These are phyloP conservation scores for Waitea zeae DNA, from an alignment of 1,284 basidiomycete genomes.

Conservation along the genomic window DNA sequence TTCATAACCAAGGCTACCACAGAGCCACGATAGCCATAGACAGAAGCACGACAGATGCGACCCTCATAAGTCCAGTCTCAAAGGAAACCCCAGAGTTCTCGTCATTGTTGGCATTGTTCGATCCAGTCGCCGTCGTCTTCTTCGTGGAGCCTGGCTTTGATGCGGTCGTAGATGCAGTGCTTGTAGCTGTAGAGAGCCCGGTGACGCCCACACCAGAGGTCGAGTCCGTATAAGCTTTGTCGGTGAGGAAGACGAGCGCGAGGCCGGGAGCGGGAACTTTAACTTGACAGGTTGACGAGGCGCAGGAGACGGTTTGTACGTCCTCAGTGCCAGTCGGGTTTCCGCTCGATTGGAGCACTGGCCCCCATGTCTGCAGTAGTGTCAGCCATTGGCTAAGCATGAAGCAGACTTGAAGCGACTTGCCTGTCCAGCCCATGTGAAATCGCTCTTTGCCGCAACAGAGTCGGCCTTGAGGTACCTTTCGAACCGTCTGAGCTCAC, in stretches of 20 bases:
- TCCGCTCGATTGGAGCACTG: conserved; percentile 24
- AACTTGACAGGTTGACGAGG: conserved; percentile 23
- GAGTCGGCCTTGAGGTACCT: conserved; percentile 21
- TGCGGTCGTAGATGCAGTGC: too few relatives aligned
- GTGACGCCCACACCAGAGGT: too few relatives aligned
- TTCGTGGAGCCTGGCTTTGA: too few relatives aligned
- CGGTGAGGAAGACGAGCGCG: conserved; percentile 34
- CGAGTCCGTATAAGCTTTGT: too few relatives aligned
- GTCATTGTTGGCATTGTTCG: too few relatives aligned
- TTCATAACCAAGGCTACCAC: too few relatives aligned
- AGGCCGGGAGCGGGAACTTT: conserved; percentile 32
- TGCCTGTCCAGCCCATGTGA: conserved; percentile 28
- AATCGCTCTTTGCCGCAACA: conserved; percentile 25
- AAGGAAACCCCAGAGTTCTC: too few relatives aligned
- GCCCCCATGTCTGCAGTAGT: conserved; percentile 19
- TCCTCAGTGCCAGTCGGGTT: conserved; percentile 21
- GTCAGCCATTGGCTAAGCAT: conserved; percentile 7
- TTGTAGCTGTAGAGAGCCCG: too few relatives aligned
- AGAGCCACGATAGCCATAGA: too few relatives aligned
- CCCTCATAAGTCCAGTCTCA: too few relatives aligned
- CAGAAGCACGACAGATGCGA: too few relatives aligned
- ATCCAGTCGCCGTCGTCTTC: too few relatives aligned
- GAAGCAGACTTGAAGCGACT: conserved; percentile 12
- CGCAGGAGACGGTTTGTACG: conserved; percentile 25
- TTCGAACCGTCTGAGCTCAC: conserved; percentile 1